These are phyloP conservation scores for Priceomyces medius DNA, from an alignment of 805 yeast genomes.

Conservation along the genomic window DNA sequence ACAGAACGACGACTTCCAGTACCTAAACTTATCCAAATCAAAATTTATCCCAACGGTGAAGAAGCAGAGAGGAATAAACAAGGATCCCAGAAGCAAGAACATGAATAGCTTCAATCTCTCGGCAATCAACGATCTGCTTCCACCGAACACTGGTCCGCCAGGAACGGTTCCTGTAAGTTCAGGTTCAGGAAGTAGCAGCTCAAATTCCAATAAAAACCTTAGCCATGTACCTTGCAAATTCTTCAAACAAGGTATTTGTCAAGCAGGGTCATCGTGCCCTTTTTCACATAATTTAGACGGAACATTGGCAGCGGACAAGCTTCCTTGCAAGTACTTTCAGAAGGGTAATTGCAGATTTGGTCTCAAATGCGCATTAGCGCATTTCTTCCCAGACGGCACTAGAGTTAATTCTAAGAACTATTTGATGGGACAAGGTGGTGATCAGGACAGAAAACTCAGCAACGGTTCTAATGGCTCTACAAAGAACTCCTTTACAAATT, in stretches of 20 bases:
- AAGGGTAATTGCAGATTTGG: slow-evolving; percentile 98
- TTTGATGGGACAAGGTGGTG: slow-evolving; percentile 3
- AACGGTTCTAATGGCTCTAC: slow-evolving; percentile 2
- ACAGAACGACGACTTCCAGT: slow-evolving; percentile 5
- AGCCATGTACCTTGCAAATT: slow-evolving; percentile 97
- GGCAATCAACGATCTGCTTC: slow-evolving; percentile 20
- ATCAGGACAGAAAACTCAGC: slow-evolving; percentile 4
- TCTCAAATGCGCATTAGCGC: slow-evolving; percentile 89
- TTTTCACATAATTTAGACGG: slow-evolving; percentile 76
- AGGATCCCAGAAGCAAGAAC: slow-evolving; percentile 10
- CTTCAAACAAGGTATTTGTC: slow-evolving; percentile 88
- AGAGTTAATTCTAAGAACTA: slow-evolving; percentile 54
- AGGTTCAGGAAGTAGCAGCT: slow-evolving; percentile 11
- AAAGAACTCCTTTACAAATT: not conserved
- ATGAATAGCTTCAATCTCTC: slow-evolving; percentile 16
- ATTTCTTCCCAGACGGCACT: slow-evolving; percentile 85
- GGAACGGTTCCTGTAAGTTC: slow-evolving; percentile 21
- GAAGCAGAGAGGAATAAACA: not conserved
- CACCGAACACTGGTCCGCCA: slow-evolving; percentile 39
- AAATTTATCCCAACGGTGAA: slow-evolving; percentile 1
- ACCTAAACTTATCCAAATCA: slow-evolving; percentile 3
- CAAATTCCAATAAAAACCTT: slow-evolving; percentile 46
- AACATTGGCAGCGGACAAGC: slow-evolving; percentile 47
- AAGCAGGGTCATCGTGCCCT: slow-evolving; percentile 91
- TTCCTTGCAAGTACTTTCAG: slow-evolving; percentile 89